Conservation (phyloP, 305 asterid genomes). For the Fraxinus dipetala region DNA sequence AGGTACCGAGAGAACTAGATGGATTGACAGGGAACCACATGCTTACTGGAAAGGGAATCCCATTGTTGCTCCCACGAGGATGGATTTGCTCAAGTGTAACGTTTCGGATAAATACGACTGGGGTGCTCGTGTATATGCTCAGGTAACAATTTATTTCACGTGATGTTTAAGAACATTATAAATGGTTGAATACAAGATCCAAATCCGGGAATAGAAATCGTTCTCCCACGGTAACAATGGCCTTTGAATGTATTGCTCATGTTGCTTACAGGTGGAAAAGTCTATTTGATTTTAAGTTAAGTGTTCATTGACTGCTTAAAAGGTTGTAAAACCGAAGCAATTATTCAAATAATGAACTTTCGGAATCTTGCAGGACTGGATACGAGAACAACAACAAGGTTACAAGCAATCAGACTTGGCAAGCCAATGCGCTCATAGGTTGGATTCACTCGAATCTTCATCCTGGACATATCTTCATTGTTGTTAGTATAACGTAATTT, state of each 20-base stretch:
- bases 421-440: constrained; percentile 73
- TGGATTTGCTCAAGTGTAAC: constrained; percentile 59
- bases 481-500: background rate
- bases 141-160: constrained; percentile 26
- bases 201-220: background rate
- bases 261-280: background rate
- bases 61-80: constrained; percentile 46
- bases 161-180: background rate
- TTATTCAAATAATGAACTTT: background rate
- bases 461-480: background rate
- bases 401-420: constrained; percentile 81
- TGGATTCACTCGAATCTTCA: background rate
- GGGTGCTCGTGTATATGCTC: constrained; percentile 55
- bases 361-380: constrained; percentile 61
- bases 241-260: background rate
- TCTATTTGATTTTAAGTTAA: background rate
- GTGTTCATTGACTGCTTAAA: background rate
- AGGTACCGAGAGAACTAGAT: constrained; percentile 45
- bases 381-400: constrained; percentile 57
- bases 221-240: background rate
- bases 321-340: background rate
- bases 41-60: constrained; percentile 75
- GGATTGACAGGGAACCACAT: constrained; percentile 50
- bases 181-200: background rate
- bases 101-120: constrained; percentile 54